These are phyloP conservation scores for Taiwanofungus camphoratus DNA, from an alignment of 1,284 basidiomycete genomes.

Conservation along the genomic window DNA sequence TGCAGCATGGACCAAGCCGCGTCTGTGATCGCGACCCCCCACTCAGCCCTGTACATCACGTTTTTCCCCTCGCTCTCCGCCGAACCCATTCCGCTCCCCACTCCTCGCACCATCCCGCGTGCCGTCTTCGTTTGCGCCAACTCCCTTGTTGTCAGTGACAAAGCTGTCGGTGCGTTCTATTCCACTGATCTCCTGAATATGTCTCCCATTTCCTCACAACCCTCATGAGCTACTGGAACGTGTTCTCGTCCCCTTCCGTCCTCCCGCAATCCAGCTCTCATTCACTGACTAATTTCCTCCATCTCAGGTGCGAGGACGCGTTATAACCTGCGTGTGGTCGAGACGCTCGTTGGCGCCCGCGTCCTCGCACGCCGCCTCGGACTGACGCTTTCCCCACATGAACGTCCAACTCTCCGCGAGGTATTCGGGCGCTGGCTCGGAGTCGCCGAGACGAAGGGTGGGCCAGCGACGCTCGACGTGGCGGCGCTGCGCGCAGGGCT, in stretches of 20 bases:
- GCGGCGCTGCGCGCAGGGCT: constrained; percentile 43
- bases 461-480: constrained; percentile 33
- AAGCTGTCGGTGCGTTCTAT: constrained; percentile 43
- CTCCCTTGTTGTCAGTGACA: constrained; percentile 80
- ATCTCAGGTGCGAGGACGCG: constrained; percentile 55
- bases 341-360: constrained; percentile 75
- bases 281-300: neutral
- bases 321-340: constrained; percentile 87
- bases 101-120: constrained; percentile 33
- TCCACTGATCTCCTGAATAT: neutral
- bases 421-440: constrained; percentile 46
- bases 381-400: constrained; percentile 34
- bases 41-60: constrained; percentile 71
- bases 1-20: constrained; percentile 79
- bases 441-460: constrained; percentile 37
- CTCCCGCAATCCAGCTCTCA: neutral
- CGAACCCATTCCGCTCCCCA: constrained; percentile 56
- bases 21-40: constrained; percentile 66
- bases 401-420: constrained; percentile 39
- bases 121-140: constrained; percentile 79
- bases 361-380: constrained; percentile 59
- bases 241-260: neutral
- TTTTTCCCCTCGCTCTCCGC: constrained; percentile 76
- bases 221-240: too few species aligned
- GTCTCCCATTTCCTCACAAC: neutral